Evolutionary conservation across 306 rosid genomes (phyloP).

Genomic region (Hippophae gyantsensis): DNA sequence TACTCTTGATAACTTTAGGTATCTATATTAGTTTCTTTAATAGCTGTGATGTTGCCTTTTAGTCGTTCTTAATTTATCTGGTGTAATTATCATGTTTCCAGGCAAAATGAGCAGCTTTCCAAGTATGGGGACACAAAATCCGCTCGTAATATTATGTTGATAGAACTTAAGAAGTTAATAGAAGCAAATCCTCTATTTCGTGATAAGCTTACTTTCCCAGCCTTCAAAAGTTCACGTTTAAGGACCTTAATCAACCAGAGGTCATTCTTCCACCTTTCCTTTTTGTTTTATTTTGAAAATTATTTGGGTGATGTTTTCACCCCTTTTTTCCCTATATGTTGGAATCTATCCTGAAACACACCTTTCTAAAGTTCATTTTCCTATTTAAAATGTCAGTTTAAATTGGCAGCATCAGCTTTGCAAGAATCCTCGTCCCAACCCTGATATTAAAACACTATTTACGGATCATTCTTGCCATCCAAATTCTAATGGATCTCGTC

Average conservation of each 20-base stretch:
- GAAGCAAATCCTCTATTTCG: conserved; percentile 40
- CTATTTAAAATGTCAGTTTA: conserved; percentile 21
- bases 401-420: conserved; percentile 47
- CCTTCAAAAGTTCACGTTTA: conserved; percentile 38
- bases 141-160: conserved; percentile 37
- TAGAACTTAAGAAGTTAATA: conserved; percentile 38
- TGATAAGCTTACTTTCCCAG: conserved; percentile 35
- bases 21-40: not conserved
- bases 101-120: conserved; percentile 49
- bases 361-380: conserved; percentile 6
- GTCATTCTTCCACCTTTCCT: conserved; percentile 10
- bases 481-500: conserved; percentile 33
- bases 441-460: conserved; percentile 39
- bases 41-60: not conserved
- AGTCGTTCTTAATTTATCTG: conserved; percentile 4
- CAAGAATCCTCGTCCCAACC: conserved; percentile 43
- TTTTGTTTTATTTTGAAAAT: not conserved
- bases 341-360: not conserved
- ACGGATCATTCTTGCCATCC: conserved; percentile 40
- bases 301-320: not conserved
- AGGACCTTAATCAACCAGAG: conserved; percentile 40
- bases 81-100: conserved; percentile 9
- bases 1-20: conserved; percentile 42
- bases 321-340: not conserved
- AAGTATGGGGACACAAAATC: conserved; percentile 42